Base-by-base conservation (phyloP, 768 basidiomycete species). In the Lactarius sp. region DNA sequence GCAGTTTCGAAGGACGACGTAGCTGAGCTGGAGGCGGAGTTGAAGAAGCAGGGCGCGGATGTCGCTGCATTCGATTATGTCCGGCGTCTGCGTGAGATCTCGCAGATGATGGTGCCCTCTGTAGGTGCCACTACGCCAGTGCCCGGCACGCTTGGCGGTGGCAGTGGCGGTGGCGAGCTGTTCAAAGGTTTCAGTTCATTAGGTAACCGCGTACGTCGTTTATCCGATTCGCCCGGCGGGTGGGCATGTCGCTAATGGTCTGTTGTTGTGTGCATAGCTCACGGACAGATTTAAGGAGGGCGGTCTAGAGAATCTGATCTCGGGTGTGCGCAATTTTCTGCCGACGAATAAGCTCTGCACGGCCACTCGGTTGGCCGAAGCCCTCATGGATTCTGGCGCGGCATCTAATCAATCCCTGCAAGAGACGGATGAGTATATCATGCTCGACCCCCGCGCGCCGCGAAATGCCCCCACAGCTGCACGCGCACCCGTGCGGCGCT, bases 281-380 rank as follows among this genome's bases (percentile, higher is more conserved):
- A 95, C 94, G 1, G 93, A 94, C 71, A 84, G 92, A 52, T 78
- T 98, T 59, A 92, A 95, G 75, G 96, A 97, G 71, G 92, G 94
- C 41, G 94, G 94, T n/a, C 81, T 98, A 37, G 95, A 98, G 73
- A 96, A 96, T 73, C 80, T 99, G 16, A 92, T 99, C 66, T 95
- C 94, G 0, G 96, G 95, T 44, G 97, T 99, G 70, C 97, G 96
- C 74, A 98, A 97, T 76, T 94, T 99, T 80, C 76, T 99, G 18
- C 97, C 97, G 0, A 88, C 92, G 2, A 92, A 94, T 73, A 96
- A 99, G 75, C 83, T 97, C 44, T 82, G 97, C 54, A 88, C 93
- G 12, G 85, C 96, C 52, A 98, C 97, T 0, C 87, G 97, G 12
- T 80, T 99, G 37, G 87, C 91, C 1, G 97, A 98, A 71, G 96